phyloP scores from a whole-genome alignment of 306 rosid species.

The Cucurbita maxima region DNA sequence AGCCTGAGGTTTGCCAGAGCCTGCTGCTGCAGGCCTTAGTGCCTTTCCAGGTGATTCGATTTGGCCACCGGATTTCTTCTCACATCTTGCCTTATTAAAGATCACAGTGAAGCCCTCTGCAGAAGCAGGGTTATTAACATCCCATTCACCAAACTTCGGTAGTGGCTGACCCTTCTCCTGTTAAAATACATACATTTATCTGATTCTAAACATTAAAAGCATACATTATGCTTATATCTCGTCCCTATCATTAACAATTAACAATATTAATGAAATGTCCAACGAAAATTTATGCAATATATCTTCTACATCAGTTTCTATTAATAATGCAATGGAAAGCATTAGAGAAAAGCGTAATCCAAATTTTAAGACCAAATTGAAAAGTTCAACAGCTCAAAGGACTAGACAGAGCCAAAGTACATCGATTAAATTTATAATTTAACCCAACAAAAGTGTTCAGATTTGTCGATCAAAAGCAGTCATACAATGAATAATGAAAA shows the following conservation, averaged over 20 bases:
- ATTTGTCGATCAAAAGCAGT: neutral
- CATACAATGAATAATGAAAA: neutral
- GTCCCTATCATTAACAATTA: neutral
- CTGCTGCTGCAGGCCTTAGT: constrained; percentile 40
- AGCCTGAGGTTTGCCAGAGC: constrained; percentile 50
- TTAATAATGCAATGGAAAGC: neutral
- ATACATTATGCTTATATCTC: neutral
- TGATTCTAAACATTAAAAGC: neutral
- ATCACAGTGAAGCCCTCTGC: constrained; percentile 99
- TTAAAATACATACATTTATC: neutral
- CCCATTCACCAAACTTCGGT: constrained; percentile 99
- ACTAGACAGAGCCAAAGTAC: neutral
- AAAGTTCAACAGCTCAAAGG: neutral
- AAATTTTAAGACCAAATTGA: neutral
- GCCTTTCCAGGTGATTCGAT: constrained; percentile 83
- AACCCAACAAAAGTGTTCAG: neutral
- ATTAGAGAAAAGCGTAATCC: neutral
- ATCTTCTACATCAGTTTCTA: neutral
- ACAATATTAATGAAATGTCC: neutral
- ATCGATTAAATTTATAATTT: neutral
- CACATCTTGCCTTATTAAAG: constrained; percentile 93
- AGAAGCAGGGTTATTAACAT: constrained; percentile 96
- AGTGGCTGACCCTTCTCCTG: constrained; percentile 93
- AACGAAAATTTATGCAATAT: no score
- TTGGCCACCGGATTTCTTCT: constrained; percentile 91